A percentile compares a stretch with the other conserved stretches of the same genome.
Evolutionary conservation across 2,329 filamentous ascomycete species (phyloP).

Genomic region (Talaromyces albobiverticillius): DNA sequence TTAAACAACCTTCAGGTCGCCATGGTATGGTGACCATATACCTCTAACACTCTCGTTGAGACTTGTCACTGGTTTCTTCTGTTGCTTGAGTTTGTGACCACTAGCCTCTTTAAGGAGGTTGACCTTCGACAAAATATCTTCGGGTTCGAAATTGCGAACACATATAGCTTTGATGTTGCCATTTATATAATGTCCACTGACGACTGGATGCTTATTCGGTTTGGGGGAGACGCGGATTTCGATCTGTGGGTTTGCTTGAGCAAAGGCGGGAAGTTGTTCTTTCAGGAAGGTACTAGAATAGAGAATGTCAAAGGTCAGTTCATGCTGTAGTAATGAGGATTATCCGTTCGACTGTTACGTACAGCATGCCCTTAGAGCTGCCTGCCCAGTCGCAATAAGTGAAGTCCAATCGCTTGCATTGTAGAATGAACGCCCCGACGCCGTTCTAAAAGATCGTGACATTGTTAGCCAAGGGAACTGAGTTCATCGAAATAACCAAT

Average conservation of each 20-base stretch:
- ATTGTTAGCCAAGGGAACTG: background rate
- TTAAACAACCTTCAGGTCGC: conserved; percentile 48
- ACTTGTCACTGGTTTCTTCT: conserved; percentile 59
- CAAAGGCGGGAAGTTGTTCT: conserved; percentile 72
- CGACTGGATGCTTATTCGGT: conserved; percentile 83
- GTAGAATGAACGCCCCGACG: conserved; percentile 92
- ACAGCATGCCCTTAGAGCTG: conserved; percentile 95
- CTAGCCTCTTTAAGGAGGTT: conserved; percentile 47
- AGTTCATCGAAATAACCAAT: background rate
- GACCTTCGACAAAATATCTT: conserved; percentile 79
- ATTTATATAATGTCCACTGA: conserved; percentile 91
- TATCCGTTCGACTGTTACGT: conserved; percentile 30
- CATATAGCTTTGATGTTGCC: conserved; percentile 81
- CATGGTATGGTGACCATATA: conserved; percentile 64
- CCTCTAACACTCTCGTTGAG: conserved; percentile 63
- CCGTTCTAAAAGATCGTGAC: conserved; percentile 66
- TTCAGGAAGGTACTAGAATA: conserved; percentile 72
- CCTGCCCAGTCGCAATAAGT: conserved; percentile 97
- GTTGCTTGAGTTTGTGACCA: conserved; percentile 49
- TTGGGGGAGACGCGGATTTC: conserved; percentile 90
- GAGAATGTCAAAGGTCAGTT: background rate
- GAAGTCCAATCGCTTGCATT: conserved; percentile 93
- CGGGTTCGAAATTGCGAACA: conserved; percentile 78
- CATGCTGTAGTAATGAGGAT: conserved; percentile 2
- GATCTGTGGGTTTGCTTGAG: conserved; percentile 76